These are phyloP conservation scores for Protomyces pachydermus DNA, from an alignment of 1,139 yeast genomes.

Conservation along the genomic window DNA sequence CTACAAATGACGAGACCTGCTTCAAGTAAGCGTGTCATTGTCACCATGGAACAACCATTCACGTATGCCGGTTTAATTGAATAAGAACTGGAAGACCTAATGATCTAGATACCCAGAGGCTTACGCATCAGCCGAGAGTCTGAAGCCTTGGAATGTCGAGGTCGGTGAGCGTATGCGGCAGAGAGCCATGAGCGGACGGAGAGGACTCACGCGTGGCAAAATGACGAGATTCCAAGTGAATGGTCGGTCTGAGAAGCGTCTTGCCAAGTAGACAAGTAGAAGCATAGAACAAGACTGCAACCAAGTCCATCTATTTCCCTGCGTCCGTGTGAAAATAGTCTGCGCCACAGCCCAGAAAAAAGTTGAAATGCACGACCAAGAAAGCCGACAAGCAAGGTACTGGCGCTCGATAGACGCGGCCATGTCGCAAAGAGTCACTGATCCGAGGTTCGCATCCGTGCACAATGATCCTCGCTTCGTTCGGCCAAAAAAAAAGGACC, in stretches of 20 bases:
- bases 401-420: neutral
- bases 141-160: slow-evolving; percentile 12
- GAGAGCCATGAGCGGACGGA: slow-evolving; percentile 4
- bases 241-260: slow-evolving; percentile 5
- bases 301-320: neutral
- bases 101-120: slow-evolving; percentile 7
- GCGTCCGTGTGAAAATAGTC: neutral
- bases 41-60: slow-evolving; percentile 36
- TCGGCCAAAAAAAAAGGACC: slow-evolving; percentile 59
- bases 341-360: neutral
- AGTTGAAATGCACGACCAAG: neutral
- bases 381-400: neutral
- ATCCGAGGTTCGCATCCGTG: slow-evolving; percentile 71
- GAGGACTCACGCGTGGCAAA: slow-evolving; percentile 8
- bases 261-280: neutral
- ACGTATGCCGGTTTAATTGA: neutral
- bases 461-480: slow-evolving; percentile 87
- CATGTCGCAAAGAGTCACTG: slow-evolving; percentile 38
- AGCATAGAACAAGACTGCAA: neutral
- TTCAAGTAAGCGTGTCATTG: slow-evolving; percentile 32
- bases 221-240: slow-evolving; percentile 5
- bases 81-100: neutral
- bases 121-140: neutral
- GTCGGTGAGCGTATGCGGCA: slow-evolving; percentile 4
- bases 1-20: slow-evolving; percentile 18